Percentiles rank a stretch among this genome's conserved stretches.
These are phyloP conservation scores for Fusarium duplospermum DNA, from an alignment of 2,329 filamentous ascomycete genomes.

Conservation along the genomic window DNA sequence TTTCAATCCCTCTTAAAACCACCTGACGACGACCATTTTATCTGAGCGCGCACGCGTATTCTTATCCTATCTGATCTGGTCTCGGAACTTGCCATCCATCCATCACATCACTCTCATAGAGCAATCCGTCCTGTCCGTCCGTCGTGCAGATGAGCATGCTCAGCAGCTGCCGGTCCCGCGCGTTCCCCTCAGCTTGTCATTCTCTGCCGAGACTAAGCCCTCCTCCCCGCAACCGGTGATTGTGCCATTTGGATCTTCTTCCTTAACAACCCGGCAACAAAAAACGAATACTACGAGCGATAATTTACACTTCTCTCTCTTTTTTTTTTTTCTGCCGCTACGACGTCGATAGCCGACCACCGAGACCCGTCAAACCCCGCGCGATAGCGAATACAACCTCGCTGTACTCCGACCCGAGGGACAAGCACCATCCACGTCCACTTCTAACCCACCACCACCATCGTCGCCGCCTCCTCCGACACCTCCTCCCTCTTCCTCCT, in stretches of 20 bases:
- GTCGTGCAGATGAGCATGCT: slow-evolving; percentile 25
- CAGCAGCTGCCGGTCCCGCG: slow-evolving; percentile 33
- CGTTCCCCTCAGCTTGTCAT: slow-evolving; percentile 36
- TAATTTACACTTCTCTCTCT: neutral
- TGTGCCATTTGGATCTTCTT: slow-evolving; percentile 13
- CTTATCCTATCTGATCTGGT: slow-evolving; percentile 5
- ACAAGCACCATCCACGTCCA: slow-evolving; percentile 11
- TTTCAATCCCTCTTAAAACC: slow-evolving; percentile 29
- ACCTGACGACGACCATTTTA: slow-evolving; percentile 19
- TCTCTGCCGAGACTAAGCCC: slow-evolving; percentile 40
- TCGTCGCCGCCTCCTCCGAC: slow-evolving; percentile 10
- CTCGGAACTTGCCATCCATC: neutral
- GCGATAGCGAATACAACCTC: neutral
- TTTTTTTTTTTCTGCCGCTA: neutral
- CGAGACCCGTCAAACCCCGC: neutral
- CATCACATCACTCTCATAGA: neutral
- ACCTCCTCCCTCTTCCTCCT: neutral
- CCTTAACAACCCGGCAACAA: slow-evolving; percentile 16
- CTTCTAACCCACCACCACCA: slow-evolving; percentile 1
- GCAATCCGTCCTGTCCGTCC: neutral
- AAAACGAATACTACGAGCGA: neutral
- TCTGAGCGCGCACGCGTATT: slow-evolving; percentile 20
- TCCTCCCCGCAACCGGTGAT: slow-evolving; percentile 43
- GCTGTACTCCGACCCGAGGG: neutral
- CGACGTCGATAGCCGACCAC: neutral